phyloP scores from a whole-genome alignment of 495 filamentous ascomycete genomes.

The Lepraria neglecta region DNA sequence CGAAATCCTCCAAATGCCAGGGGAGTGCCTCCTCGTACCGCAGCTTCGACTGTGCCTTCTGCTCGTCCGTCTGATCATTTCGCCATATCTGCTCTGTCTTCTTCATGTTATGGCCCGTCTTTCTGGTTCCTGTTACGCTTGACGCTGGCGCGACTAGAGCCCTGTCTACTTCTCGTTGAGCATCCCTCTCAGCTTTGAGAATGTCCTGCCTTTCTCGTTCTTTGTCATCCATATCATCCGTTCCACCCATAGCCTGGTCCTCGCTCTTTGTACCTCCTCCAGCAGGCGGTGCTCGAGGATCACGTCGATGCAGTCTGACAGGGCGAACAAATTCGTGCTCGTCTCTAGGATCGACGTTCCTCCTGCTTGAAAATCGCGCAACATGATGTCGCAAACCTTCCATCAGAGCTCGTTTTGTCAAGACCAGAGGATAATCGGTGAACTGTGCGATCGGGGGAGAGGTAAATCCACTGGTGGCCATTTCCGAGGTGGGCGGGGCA shows the following conservation, averaged over 20 bases:
- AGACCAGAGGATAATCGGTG: slow-evolving; percentile 64
- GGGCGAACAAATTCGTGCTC: slow-evolving; percentile 79
- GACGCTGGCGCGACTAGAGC: slow-evolving; percentile 78
- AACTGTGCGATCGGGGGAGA: slow-evolving; percentile 46
- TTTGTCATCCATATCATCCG: slow-evolving; percentile 49
- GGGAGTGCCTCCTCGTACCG: slow-evolving; percentile 92
- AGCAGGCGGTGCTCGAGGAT: slow-evolving; percentile 63
- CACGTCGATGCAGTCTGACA: slow-evolving; percentile 79
- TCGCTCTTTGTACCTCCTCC: slow-evolving; percentile 47
- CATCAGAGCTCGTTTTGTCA: slow-evolving; percentile 71
- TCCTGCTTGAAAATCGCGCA: slow-evolving; percentile 64
- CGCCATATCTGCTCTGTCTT: slow-evolving; percentile 64
- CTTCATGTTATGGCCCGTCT: slow-evolving; percentile 54
- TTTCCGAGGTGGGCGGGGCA: slow-evolving; percentile 24
- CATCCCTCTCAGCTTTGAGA: slow-evolving; percentile 68
- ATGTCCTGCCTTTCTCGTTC: slow-evolving; percentile 68
- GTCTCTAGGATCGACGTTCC: slow-evolving; percentile 63
- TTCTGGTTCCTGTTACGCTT: slow-evolving; percentile 51
- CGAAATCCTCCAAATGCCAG: slow-evolving; percentile 95
- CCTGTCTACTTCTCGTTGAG: slow-evolving; percentile 71
- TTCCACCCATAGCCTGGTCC: slow-evolving; percentile 36
- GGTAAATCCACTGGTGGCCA: slow-evolving; percentile 55
- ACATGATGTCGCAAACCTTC: slow-evolving; percentile 82
- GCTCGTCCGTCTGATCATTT: slow-evolving; percentile 74
- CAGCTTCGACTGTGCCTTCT: slow-evolving; percentile 69